A percentile compares a stretch with the other conserved stretches of the same genome.
phyloP scores from a whole-genome alignment of 495 filamentous ascomycete species.

The Talaromyces adpressus region DNA sequence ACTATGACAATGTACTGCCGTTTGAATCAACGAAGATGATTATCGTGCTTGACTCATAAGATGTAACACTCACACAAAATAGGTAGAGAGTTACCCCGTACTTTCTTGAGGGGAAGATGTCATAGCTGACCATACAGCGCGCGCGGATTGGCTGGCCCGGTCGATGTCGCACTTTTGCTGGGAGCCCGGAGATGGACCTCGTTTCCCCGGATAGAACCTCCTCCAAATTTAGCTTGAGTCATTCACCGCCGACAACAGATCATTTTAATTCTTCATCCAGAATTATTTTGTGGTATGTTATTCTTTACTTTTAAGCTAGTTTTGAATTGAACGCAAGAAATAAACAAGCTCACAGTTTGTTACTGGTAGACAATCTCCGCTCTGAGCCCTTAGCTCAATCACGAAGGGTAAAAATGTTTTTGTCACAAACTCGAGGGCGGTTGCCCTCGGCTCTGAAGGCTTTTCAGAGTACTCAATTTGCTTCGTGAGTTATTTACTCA shows the following conservation, averaged over 20 bases:
- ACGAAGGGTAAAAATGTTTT: slow-evolving; percentile 27
- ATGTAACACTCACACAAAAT: not conserved
- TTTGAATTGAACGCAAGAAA: not conserved
- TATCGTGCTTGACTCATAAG: not conserved
- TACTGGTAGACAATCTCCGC: not conserved
- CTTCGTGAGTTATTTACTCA: slow-evolving; percentile 1
- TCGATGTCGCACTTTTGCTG: not conserved
- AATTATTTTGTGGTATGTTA: not conserved
- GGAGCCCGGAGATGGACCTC: not conserved
- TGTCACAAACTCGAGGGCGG: slow-evolving; percentile 33
- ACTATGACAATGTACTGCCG: not conserved
- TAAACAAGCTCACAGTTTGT: not conserved
- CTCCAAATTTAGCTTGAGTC: not conserved
- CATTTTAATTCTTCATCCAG: not conserved
- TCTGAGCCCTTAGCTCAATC: not conserved
- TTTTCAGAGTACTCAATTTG: slow-evolving; percentile 5
- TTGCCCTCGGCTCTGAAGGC: slow-evolving; percentile 34
- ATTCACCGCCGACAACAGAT: not conserved
- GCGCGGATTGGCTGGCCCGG: slow-evolving; percentile 1
- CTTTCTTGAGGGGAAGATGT: not conserved
- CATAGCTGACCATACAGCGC: not conserved
- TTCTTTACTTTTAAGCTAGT: not conserved
- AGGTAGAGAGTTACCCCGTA: not conserved
- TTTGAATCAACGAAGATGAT: not conserved
- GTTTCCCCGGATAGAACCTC: slow-evolving; percentile 1